Evolutionary conservation across 495 filamentous ascomycete genomes (phyloP).

Genomic region (Penicillium coffeae): DNA sequence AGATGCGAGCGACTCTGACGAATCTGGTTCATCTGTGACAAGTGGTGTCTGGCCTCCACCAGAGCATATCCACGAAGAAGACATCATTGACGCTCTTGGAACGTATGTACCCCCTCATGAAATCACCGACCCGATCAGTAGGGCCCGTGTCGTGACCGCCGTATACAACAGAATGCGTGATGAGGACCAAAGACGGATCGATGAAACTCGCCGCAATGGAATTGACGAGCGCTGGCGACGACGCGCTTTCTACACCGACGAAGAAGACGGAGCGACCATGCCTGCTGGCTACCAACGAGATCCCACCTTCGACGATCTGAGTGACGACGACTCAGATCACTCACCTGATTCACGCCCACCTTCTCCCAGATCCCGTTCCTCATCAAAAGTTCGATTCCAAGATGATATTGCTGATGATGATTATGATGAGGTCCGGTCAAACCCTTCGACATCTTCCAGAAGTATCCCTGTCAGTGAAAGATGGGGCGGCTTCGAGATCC

Average conservation of each 20-base stretch:
- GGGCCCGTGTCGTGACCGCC: slow-evolving; percentile 37
- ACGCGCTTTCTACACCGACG: slow-evolving; percentile 74
- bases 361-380: slow-evolving; percentile 72
- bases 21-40: slow-evolving; percentile 28
- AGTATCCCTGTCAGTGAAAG: slow-evolving; percentile 69
- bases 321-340: slow-evolving; percentile 34
- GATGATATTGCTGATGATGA: slow-evolving; percentile 64
- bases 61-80: slow-evolving; percentile 38
- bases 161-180: slow-evolving; percentile 40
- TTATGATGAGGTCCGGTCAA: slow-evolving; percentile 70
- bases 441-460: slow-evolving; percentile 74
- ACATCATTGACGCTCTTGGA: slow-evolving; percentile 39
- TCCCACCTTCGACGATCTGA: slow-evolving; percentile 47
- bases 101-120: slow-evolving; percentile 35
- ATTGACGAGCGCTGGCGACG: slow-evolving; percentile 70
- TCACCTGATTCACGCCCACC: slow-evolving; percentile 44
- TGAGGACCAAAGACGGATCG: slow-evolving; percentile 36
- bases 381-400: slow-evolving; percentile 79
- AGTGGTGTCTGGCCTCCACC: slow-evolving; percentile 37
- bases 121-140: slow-evolving; percentile 37
- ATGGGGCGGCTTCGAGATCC: slow-evolving; percentile 79
- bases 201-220: slow-evolving; percentile 45
- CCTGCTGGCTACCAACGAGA: slow-evolving; percentile 65
- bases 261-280: slow-evolving; percentile 65
- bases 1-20: slow-evolving; percentile 25